phyloP scores from a whole-genome alignment of 208 protist species.

The Leishmania tarentolae region DNA sequence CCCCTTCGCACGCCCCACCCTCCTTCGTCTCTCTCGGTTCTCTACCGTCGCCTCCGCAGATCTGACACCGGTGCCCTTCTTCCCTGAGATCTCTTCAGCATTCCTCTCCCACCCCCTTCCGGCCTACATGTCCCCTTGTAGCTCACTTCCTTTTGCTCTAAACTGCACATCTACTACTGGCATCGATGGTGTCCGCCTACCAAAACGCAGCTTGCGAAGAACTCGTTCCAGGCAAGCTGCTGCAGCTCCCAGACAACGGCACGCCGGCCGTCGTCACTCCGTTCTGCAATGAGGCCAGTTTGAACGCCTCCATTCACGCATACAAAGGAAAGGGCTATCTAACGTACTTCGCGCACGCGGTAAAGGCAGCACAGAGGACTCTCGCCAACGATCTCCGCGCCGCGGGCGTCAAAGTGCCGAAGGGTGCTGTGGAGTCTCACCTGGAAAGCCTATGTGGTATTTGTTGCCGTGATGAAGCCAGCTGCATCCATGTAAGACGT shows the following conservation, averaged over 20 bases:
- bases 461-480: constrained; percentile 7
- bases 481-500: constrained; percentile 7
- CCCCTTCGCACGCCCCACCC: neutral
- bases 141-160: neutral
- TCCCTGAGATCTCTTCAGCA: neutral
- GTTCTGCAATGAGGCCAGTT: constrained; percentile 9
- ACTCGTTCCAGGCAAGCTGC: neutral
- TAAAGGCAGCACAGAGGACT: neutral
- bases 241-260: neutral
- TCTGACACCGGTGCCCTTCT: neutral
- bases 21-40: neutral
- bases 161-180: no score
- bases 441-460: constrained; percentile 8
- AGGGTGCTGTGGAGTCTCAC: constrained; percentile 4
- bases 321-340: constrained; percentile 10
- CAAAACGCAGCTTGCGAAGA: neutral
- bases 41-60: neutral
- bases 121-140: neutral
- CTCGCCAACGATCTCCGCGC: constrained; percentile 8
- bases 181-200: neutral
- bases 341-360: neutral
- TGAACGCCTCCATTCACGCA: neutral
- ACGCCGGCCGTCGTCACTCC: constrained; percentile 2
- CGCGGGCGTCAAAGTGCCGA: constrained; percentile 3
- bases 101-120: no score